Conservation (phyloP, 495 filamentous ascomycete species). For the Sporormia fimetaria region DNA sequence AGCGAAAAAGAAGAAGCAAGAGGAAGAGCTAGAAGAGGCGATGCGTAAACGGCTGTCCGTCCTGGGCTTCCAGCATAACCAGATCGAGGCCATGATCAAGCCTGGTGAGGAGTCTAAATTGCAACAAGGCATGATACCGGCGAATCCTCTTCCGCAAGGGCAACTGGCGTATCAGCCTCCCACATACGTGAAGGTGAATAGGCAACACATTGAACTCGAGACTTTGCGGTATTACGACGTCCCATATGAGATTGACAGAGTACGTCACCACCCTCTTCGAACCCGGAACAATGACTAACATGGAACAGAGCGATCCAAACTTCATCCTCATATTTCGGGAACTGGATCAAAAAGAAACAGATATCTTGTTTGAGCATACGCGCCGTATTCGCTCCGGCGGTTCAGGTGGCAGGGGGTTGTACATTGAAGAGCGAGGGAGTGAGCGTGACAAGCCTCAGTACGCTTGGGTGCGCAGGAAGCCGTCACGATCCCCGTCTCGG, state of each 20-base stretch:
- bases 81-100: constrained; percentile 33
- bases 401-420: constrained; percentile 14
- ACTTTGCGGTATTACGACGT: constrained; percentile 34
- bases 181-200: constrained; percentile 33
- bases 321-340: constrained; percentile 36
- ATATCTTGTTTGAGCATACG: constrained; percentile 36
- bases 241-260: constrained; percentile 31
- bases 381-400: constrained; percentile 28
- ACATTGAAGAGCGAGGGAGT: constrained; percentile 29
- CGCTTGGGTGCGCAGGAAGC: constrained; percentile 31
- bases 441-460: constrained; percentile 26
- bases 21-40: constrained; percentile 20
- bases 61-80: constrained; percentile 32
- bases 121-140: constrained; percentile 12
- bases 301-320: constrained; percentile 26
- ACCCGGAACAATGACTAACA: not conserved
- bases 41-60: constrained; percentile 26
- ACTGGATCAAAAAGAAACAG: constrained; percentile 33
- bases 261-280: constrained; percentile 18
- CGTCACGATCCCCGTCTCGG: constrained; percentile 13
- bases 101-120: constrained; percentile 26
- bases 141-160: constrained; percentile 13
- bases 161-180: constrained; percentile 19
- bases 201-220: constrained; percentile 30
- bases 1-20: constrained; percentile 26